Conservation (phyloP, 1,284 basidiomycete species). For the Cutaneotrichosporon daszewskae region DNA sequence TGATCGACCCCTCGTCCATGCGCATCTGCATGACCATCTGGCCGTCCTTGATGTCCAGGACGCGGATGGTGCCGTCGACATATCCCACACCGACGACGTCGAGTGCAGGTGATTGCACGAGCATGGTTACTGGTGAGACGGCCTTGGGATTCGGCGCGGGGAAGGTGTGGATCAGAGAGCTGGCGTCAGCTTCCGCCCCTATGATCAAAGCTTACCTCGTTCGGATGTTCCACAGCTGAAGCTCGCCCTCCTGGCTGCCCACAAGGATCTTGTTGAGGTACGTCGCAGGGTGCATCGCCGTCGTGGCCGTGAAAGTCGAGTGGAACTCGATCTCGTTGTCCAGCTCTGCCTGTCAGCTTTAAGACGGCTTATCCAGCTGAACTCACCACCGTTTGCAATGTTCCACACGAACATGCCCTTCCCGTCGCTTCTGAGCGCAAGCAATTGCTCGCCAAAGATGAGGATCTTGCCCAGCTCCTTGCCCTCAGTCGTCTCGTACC, state of each 20-base stretch:
- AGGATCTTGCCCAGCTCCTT: conserved; percentile 52
- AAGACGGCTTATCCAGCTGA: neutral
- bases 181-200: conserved; percentile 19
- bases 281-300: conserved; percentile 85
- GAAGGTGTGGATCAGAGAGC: conserved; percentile 51
- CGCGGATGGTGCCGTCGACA: conserved; percentile 74
- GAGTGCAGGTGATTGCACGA: conserved; percentile 89
- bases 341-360: conserved; percentile 22
- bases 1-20: conserved; percentile 70
- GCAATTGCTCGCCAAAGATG: conserved; percentile 72
- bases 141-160: conserved; percentile 39
- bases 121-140: conserved; percentile 59
- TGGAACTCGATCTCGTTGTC: conserved; percentile 56
- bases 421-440: conserved; percentile 76
- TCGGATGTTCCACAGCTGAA: conserved; percentile 93
- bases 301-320: conserved; percentile 67
- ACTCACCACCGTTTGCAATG: conserved; percentile 56
- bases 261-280: conserved; percentile 95
- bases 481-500: conserved; percentile 30
- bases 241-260: conserved; percentile 68
- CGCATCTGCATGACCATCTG: conserved; percentile 81
- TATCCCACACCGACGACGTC: conserved; percentile 92
- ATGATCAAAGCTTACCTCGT: conserved; percentile 57
- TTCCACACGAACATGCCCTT: conserved; percentile 77
- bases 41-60: conserved; percentile 85